Evolutionary conservation across 2,329 filamentous ascomycete species (phyloP), one percentile per base, ranked within the genome.

Genomic region (Clarireedia monteithiana): DNA sequence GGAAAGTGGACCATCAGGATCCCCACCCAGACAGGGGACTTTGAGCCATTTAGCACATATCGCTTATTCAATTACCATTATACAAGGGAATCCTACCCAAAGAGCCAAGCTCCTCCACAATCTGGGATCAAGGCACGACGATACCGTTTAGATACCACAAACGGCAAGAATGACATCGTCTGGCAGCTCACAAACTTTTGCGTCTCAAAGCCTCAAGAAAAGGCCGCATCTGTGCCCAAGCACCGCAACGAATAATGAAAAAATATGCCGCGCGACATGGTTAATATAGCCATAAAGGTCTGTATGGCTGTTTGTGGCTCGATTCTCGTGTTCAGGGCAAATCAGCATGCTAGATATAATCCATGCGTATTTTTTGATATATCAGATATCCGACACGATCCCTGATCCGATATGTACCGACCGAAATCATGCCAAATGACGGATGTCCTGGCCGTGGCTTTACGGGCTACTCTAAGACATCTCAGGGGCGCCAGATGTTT

Each of bases 401-500:
- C 51, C 52, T 54, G 36, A 42, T 36, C 49, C 47, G 38, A 50
- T 23, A 55, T 27, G 38, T 45, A 44, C 46, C 26, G 46, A 36
- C 27, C 20, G 17, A n/a, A 17, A 14, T 42, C 14, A 17, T 17
- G n/a, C 39, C 17, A 20, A 24, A 23, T 46, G 23, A 46, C 20
- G 14, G 39, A 42, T 42, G 23, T 24, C 42, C 17, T 46, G 42
- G 20, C 42, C n/a, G 23, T 23, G 42, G 42, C 42, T 46, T 17
- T 46, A 46, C 42, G 23, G 12, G 5, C 17, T 14, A 46, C 20
- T 10, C n/a, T 14, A 14, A 44, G 40, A 10, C 20, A 44, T 15
- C 12, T 46, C 42, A 46, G 42, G 42, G 42, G 42, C 20, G 23
- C 24, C 42, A 46, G 23, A 46, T 23, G 17, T 46, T 20, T 20